These are phyloP conservation scores for Penicillium simplicissimum DNA, from an alignment of 495 filamentous ascomycete genomes.

Conservation along the genomic window DNA sequence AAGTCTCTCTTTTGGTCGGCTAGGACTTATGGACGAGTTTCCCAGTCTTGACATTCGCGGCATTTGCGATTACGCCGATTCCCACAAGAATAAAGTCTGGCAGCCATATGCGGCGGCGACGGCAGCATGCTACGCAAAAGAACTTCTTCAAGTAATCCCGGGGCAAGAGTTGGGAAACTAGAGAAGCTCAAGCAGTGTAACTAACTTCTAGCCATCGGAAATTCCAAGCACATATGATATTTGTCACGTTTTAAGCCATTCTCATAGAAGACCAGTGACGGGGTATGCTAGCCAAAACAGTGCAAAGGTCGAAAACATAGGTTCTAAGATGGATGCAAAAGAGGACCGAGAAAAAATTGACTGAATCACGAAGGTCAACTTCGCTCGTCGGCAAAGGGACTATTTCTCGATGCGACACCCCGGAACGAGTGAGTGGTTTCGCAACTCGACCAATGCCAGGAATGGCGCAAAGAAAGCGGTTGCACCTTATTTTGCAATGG, in stretches of 20 bases:
- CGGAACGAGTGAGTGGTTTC: not conserved
- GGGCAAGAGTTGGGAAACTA: not conserved
- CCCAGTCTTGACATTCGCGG: conserved; percentile 28
- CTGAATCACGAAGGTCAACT: not conserved
- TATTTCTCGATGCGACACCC: not conserved
- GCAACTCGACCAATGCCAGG: not conserved
- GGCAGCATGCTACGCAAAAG: conserved; percentile 25
- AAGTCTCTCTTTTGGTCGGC: no score
- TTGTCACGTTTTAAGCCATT: not conserved
- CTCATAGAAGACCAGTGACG: not conserved
- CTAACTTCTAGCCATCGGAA: not conserved
- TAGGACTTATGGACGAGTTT: conserved; percentile 35
- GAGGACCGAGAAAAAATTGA: not conserved
- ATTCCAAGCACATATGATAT: not conserved
- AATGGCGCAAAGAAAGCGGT: not conserved
- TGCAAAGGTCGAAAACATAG: not conserved
- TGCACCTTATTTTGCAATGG: not conserved
- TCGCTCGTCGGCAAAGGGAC: not conserved
- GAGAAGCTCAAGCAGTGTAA: not conserved
- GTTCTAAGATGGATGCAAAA: not conserved
- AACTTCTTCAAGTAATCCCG: conserved; percentile 11
- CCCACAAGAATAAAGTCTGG: conserved; percentile 31
- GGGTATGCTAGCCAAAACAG: not conserved
- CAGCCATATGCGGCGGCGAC: conserved; percentile 28
- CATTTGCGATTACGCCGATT: conserved; percentile 32